Evolutionary conservation across 805 yeast genomes (phyloP), one percentile per base, ranked within the genome.

Genomic region (Candida pseudofarinosa): DNA sequence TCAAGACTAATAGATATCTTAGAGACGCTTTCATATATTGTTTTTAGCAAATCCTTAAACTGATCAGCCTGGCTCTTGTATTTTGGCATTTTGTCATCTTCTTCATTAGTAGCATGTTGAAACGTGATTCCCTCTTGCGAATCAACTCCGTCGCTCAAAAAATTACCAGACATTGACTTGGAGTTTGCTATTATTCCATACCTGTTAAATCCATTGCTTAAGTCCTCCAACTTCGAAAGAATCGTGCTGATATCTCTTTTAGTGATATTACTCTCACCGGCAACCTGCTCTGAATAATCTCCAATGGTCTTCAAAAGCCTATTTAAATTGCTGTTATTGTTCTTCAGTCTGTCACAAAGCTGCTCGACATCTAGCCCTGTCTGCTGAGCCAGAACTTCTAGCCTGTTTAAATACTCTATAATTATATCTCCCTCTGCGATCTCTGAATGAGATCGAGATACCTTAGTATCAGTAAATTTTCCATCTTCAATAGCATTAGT

Each of bases 301-400:
- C 68, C 62, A 20, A 69, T 57, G 36, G 61, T 60, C 18, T 59
- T 55, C 12, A 69, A 56, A 33, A 69, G 53, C 45, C 57, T 60
- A 43, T 60, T 66, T 55, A 69, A 61, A 44, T 64, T 49, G 42
- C 59, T 62, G 47, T 69, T 67, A 47, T 69, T 69, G 48, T 64
- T 67, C 50, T 64, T 68, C 63, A 63, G 69, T 23, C 73, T 50
- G 33, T 66, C 71, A 18, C 55, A 56, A 37, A 69, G 55, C 45
- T 68, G 69, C 3, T 52, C 63, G 42, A 69, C 48, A 46, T 68
- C 74, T 1, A 58, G 52, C 26, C 55, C 56, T 4, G 68, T 62
- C 45, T 69, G 74, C 32, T 59, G 60, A 3, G 69, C 58, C 36
- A 58, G 63, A 1, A 54, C 49, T 47, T 67, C 73, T 13, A 69